Base-by-base conservation (phyloP, 345 rosid genomes). In the Salix udensis region DNA sequence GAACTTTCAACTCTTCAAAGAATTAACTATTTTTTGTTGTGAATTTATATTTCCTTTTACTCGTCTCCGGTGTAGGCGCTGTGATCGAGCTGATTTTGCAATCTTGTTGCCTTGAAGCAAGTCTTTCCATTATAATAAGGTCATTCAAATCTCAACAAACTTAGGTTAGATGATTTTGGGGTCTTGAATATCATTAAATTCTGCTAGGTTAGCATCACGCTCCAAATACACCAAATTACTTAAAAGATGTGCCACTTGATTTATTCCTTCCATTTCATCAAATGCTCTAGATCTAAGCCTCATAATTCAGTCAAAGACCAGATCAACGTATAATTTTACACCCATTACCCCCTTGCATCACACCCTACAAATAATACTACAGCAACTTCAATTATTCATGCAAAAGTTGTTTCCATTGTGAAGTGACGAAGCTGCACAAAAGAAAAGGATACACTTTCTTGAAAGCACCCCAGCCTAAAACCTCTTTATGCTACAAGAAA, bases 301-400 rank as follows among this genome's bases (percentile, higher is more conserved):
- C 74, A 75, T 23, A 76, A 76, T 65, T 75, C 60, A 62, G 77
- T 93, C 83, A 93, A 93, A 89, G 92, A 79, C 31, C 37, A 34
- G 0, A 71, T 81, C 68, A 75, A 46, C 13, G 21, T 52, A 26
- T 46, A 12, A 28, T 44, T 71, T 42, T 40, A 34, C 19, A 68
- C 40, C 6, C 42, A 64, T 44, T 73, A 58, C 4, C 11, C 28
- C 62, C 62, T 18, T 52, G 58, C 9, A 55, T 55, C 18, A 11
- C 6, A 18, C 4, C 21, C 61, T n/a, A n/a, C 62, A n/a, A 40
- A 40, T 9, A 55, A 55, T 12, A 55, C 11, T 55, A 4, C 13
- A 55, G 6, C 12, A n/a, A n/a, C 28, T 34, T 34, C 37, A 34
- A 34, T 34, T 5, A 34, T 34, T 34, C 7, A 34, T 34, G 7